Base-by-base conservation (phyloP, 2,329 filamentous ascomycete species). In the Exophiala calicioides region DNA sequence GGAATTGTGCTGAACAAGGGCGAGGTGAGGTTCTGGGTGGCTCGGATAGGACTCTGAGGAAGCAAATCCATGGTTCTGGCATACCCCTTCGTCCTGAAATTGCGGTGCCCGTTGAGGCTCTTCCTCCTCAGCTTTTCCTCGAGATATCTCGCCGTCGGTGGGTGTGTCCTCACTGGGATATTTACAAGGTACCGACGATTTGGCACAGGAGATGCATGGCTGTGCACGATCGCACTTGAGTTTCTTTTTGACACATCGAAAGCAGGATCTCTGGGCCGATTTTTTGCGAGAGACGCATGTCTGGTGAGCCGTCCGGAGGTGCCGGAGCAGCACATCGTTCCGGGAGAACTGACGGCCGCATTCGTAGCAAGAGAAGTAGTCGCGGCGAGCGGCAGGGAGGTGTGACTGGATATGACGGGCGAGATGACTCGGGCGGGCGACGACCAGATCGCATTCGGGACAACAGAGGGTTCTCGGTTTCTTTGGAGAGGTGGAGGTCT, bases 221-320 rank as follows among this genome's bases (percentile, higher is more conserved):
- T 49, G 32, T 4, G 12, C 32, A 12, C 52, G 44, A 29, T 55
- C 44, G 23, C 52, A 55, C 27, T 49, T 55, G 31, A 55, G 26
- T 30, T 55, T 55, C 34, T 55, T 55, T 15, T 45, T 47, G 27
- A 51, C 52, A 29, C 52, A 55, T 9, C 52, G 52, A 39, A 52
- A 55, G 29, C 52, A 55, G 15, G 47, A 52, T 32, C 47, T 55
- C 33, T 52, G 52, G 7, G 52, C 44, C 8, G 39, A 46, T 33
- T 39, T 40, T 20, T 47, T 50, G 9, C 47, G 47, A 20, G 37
- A 31, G 6, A 44, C 45, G 21, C 30, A 47, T 24, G 47, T 39
- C 34, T 54, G 51, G 19, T 54, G 51, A 12, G 51, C 47, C 9
- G 47, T 54, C 5, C 51, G 51, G 23, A 54, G 47, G 31, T 54